Evolutionary conservation across 31 red algal species (phyloP).

Genomic region (Porphyra umbilicalis): DNA sequence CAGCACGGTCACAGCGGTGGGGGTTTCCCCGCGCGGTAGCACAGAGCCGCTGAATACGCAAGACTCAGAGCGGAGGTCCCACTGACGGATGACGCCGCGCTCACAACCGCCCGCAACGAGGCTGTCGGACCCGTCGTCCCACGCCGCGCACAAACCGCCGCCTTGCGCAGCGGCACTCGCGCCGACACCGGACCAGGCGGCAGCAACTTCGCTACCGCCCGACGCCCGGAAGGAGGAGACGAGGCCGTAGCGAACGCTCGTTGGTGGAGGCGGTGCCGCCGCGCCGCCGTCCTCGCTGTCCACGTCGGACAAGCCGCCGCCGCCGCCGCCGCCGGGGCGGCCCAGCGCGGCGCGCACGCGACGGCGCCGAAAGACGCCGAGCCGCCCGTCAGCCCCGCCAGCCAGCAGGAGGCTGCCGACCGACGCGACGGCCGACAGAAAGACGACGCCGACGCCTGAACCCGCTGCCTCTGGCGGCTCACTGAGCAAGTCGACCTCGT

Average conservation of each 20-base stretch:
- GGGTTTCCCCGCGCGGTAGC: neutral
- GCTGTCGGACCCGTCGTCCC: neutral
- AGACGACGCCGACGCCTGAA: neutral
- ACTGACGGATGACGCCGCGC: constrained; percentile 3
- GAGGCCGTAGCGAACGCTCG: neutral
- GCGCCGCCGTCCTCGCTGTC: neutral
- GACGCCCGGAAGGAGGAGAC: constrained; percentile 1
- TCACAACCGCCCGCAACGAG: constrained; percentile 9
- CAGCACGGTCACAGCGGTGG: neutral
- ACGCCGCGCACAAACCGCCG: neutral
- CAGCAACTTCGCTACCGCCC: neutral
- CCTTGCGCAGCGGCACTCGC: neutral
- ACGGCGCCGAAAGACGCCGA: neutral
- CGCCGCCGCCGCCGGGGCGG: neutral
- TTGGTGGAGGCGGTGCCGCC: too few relatives aligned
- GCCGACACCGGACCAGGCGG: neutral
- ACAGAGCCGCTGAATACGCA: neutral
- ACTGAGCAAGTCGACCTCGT: neutral
- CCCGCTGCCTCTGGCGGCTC: neutral
- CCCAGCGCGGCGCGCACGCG: neutral
- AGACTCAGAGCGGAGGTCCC: neutral
- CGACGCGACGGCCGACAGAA: neutral
- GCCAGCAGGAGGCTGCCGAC: neutral
- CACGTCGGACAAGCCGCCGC: neutral
- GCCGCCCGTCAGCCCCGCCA: neutral